These are phyloP conservation scores for Skeletonema marinoi DNA, from an alignment of 108 stramenopile genomes.

Conservation along the genomic window DNA sequence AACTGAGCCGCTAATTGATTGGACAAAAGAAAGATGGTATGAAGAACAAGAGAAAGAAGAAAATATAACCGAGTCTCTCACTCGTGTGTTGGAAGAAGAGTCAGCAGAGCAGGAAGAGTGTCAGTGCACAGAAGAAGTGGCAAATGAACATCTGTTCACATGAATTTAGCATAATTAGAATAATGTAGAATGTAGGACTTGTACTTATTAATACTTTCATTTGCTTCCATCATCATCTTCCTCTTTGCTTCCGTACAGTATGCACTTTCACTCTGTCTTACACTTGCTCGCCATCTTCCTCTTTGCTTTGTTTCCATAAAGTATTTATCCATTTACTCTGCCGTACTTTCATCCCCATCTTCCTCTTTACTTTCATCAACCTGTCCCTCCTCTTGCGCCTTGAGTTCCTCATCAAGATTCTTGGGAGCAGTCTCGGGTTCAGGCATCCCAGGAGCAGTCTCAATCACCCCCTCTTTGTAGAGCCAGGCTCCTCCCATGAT, in stretches of 20 bases:
- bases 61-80: neutral
- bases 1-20: conserved; percentile 33
- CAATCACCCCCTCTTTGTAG: conserved; percentile 52
- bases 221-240: too few species aligned
- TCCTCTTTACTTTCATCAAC: neutral
- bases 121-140: neutral
- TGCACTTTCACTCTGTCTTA: too few species aligned
- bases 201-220: too few species aligned
- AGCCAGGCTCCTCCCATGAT: conserved; percentile 67
- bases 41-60: conserved; percentile 12
- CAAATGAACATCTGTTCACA: neutral
- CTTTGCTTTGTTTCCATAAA: too few species aligned
- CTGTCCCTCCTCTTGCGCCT: conserved; percentile 5
- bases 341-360: neutral
- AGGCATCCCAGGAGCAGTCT: conserved; percentile 46
- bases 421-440: conserved; percentile 19
- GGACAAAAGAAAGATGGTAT: conserved; percentile 30
- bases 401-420: conserved; percentile 15
- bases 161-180: neutral
- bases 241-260: too few species aligned
- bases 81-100: neutral
- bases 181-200: neutral
- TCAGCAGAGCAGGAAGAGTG: neutral
- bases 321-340: neutral
- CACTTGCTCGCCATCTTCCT: too few species aligned